phyloP scores from a whole-genome alignment of 441 rosid species.

The Breynia disticha region DNA sequence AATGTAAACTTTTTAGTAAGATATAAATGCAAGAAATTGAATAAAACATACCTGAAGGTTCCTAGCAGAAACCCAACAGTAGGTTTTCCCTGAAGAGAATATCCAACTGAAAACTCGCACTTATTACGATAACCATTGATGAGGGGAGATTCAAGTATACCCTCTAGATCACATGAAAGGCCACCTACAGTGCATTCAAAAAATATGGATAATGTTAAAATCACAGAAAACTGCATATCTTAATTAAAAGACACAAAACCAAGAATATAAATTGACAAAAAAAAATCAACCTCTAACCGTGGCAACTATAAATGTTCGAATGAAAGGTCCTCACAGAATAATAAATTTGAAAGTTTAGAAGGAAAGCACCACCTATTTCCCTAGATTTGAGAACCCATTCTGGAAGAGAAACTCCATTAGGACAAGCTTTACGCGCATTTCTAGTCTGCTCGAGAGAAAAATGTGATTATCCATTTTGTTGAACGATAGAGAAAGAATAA shows the following conservation, averaged over 20 bases:
- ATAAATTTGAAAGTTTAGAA: slow-evolving; percentile 8
- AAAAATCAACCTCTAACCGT: too few relatives aligned
- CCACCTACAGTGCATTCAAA: slow-evolving; percentile 42
- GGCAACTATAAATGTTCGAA: neutral
- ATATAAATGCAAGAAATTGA: neutral
- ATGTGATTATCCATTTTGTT: slow-evolving; percentile 16
- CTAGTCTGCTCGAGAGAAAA: slow-evolving; percentile 54
- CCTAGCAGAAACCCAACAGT: slow-evolving; percentile 93
- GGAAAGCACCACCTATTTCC: slow-evolving; percentile 56
- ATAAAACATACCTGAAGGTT: slow-evolving; percentile 55
- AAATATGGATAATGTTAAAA: neutral
- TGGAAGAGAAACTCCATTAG: slow-evolving; percentile 66
- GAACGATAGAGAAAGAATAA: neutral
- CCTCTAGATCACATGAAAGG: slow-evolving; percentile 78
- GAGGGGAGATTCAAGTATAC: slow-evolving; percentile 74
- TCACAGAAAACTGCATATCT: too few relatives aligned
- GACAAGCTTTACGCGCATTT: slow-evolving; percentile 84
- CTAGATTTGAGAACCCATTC: slow-evolving; percentile 68
- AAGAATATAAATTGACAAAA: too few relatives aligned
- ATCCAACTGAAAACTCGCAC: slow-evolving; percentile 94
- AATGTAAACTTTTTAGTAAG: neutral
- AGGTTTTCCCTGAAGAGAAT: slow-evolving; percentile 66
- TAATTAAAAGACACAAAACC: too few relatives aligned
- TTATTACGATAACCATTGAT: slow-evolving; percentile 86
- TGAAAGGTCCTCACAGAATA: neutral